Base-by-base conservation (phyloP, 139 green algal species). In the Eudorina sp. region DNA sequence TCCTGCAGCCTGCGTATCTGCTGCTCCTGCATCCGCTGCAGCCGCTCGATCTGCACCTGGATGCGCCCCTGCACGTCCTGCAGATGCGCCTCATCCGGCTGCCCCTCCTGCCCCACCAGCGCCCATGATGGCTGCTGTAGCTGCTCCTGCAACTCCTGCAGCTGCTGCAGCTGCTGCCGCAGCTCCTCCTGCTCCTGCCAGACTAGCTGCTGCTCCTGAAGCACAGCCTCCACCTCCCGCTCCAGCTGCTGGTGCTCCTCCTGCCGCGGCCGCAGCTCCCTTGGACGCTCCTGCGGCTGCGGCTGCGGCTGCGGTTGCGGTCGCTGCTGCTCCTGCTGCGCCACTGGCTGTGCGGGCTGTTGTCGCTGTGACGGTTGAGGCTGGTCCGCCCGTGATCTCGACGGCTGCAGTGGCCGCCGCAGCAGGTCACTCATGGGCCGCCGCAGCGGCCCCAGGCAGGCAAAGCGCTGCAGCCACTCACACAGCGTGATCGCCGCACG, bases 391-490 rank as follows among this genome's bases (percentile, higher is more conserved):
- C 38, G 58, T 25, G 27, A 31, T 53, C 9, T 23, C 36, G 51
- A 3, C 73, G 75, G 34, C 83, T 80, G 64, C 89, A 69, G 34
- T 16, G 13, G 51, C 41, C 16, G 2, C 51, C 31, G 40, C 51
- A 89, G 79, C 46, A 41, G 11, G 40, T 51, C 27, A 40, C 78
- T 53, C 78, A 87, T 29, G 38, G 53, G 41, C n/a, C 5, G 60
- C 21, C 81, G 60, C 81, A 77, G 62, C 43, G 62, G n/a, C n/a
- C 41, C 62, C 81, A 66, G 3, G 1, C 8, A 34, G 7, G 62
- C 62, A 4, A 87, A 36, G 43, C 62, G 81, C 62, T 53, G 62
- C 81, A 87, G 60, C 81, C 62, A 77, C n/a, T 0, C 29, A 1
- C 5, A 40, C 41, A 87, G 43, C 43, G 16, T 2, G 6, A n/a